Conservation (phyloP, 1,139 yeast species). For the Nakaseomyces sp. region DNA sequence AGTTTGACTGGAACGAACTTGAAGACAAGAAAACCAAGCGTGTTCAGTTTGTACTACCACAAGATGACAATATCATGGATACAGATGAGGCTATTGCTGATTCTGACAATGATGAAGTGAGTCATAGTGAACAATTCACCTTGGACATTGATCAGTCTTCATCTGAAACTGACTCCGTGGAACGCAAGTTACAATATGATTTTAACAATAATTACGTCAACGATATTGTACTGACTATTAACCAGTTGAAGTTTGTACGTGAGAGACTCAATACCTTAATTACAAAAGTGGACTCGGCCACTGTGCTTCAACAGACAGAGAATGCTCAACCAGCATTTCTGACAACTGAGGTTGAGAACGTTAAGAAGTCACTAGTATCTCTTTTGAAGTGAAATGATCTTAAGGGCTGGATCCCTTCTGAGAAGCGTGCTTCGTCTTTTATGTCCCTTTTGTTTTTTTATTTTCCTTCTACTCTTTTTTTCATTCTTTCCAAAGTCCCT, state of each 20-base stretch:
- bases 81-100: too few species aligned
- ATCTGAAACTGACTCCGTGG: slow-evolving; percentile 1
- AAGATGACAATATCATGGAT: neutral
- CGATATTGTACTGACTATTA: neutral
- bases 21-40: neutral
- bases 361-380: neutral
- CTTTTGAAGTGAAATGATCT: neutral
- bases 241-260: neutral
- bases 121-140: neutral
- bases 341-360: slow-evolving; percentile 1
- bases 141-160: neutral
- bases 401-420: neutral
- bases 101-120: neutral
- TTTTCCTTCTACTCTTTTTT: too few species aligned
- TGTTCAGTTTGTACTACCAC: neutral
- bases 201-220: slow-evolving; percentile 3
- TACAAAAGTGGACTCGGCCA: neutral
- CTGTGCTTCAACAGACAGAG: slow-evolving; percentile 2
- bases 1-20: slow-evolving; percentile 2
- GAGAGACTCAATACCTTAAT: neutral
- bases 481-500: too few species aligned
- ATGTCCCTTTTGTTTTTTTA: too few species aligned
- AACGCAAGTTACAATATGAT: neutral
- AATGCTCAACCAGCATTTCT: slow-evolving; percentile 1
- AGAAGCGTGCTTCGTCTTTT: too few species aligned